Conservation (phyloP, 805 yeast species). For the Myxozyma udenii region DNA sequence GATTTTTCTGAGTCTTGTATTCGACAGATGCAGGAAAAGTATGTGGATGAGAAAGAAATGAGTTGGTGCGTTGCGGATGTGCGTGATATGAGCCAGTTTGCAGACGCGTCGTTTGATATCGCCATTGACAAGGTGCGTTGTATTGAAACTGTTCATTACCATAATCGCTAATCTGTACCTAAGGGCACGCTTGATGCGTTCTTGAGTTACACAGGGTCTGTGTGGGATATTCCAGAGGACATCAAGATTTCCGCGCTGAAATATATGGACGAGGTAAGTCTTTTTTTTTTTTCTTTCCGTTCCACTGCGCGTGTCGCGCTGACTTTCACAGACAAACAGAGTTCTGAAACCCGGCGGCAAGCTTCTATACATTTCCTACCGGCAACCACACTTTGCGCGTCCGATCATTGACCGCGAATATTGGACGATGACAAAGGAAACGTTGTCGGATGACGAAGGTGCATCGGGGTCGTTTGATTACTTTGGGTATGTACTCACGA, state of each 20-base stretch:
- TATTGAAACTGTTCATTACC: not conserved
- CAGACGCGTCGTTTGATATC: constrained; percentile 29
- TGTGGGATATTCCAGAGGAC: constrained; percentile 33
- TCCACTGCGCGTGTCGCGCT: not conserved
- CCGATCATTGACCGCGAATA: constrained; percentile 29
- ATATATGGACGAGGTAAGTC: constrained; percentile 32
- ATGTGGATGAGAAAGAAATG: constrained; percentile 29
- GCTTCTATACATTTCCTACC: constrained; percentile 32
- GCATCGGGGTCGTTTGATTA: constrained; percentile 31
- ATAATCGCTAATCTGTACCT: not conserved
- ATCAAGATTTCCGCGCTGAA: constrained; percentile 22
- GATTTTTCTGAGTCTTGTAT: constrained; percentile 33
- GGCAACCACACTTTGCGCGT: constrained; percentile 34
- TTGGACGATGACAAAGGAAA: constrained; percentile 25
- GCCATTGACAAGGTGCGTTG: constrained; percentile 31
- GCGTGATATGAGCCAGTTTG: constrained; percentile 29
- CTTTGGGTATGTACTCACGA: constrained; percentile 18
- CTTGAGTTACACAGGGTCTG: constrained; percentile 33
- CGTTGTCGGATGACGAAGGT: constrained; percentile 25
- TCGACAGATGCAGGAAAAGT: constrained; percentile 25
- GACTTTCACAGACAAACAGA: constrained; percentile 20
- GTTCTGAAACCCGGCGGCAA: constrained; percentile 29
- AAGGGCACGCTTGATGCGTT: constrained; percentile 34
- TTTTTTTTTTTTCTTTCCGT: not conserved
- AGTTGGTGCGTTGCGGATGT: constrained; percentile 33